Evolutionary conservation across 768 basidiomycete species (phyloP), one percentile per base, ranked within the genome.

Genomic region (Suillus hirtellus): DNA sequence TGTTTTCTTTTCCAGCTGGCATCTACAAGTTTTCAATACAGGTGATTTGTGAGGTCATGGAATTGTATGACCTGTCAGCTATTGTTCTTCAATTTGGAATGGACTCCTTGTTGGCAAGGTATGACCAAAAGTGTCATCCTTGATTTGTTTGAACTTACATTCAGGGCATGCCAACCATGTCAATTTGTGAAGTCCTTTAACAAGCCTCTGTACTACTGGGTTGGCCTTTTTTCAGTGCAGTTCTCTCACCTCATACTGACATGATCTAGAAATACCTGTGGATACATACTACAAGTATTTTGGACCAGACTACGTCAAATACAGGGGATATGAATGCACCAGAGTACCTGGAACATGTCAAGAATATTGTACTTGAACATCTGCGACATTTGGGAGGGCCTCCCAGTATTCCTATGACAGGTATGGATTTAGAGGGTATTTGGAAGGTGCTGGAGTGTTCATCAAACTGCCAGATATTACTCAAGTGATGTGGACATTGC

Each of bases 241-340:
- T 24, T 37, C 9, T 59, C 56, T n/a, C 15, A 60, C n/a, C 12
- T 43, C 6, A 43, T 60, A 59, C 67, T 67, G 50, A 68, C 63
- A 14, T 31, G 34, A 21, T n/a, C n/a, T 70, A 96, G 96, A 93
- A 72, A 96, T 99, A 60, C 97, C 97, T 2, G 90, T 96, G 66
- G 99, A 99, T 71, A 97, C 99, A 77, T 99, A 99, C 78, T 99
- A 96, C 72, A 96, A 99, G 72, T 99, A 99, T 76, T 99, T 98
- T 75, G 97, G 97, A 0, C 97, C 97, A 2, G 94, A 96, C 70
- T 98, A 99, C 71, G 12, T 95, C 93, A 14, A 99, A 99, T 73
- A 91, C 94, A 64, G 95, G 97, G 68, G 96, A 99, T 72, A 79
- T 96, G 79, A 99, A 99, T 72, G 92, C 93, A 3, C 86, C 86